Conservation (phyloP, 164 flowering plant species). For the Chloranthus sessilifolius region DNA sequence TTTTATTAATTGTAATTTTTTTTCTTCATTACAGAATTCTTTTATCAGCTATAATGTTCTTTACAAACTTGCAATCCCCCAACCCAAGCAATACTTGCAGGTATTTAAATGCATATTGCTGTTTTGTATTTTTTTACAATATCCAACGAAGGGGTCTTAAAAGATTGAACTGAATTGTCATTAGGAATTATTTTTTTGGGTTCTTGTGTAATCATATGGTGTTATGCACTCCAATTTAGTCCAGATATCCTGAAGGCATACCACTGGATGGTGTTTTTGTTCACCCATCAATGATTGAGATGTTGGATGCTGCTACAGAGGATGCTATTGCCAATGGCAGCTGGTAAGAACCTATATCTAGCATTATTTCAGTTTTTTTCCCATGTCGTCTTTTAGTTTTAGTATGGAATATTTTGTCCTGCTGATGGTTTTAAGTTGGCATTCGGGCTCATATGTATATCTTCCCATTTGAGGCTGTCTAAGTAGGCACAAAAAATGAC, state of each 20-base stretch:
- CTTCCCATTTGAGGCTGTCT: too few relatives aligned
- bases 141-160: too few relatives aligned
- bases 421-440: too few relatives aligned
- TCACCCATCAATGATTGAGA: conserved; percentile 81
- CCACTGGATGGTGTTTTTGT: conserved; percentile 65
- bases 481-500: too few relatives aligned
- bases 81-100: conserved; percentile 88
- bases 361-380: conserved; percentile 3
- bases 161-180: too few relatives aligned
- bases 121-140: conserved; percentile 3
- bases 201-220: conserved; percentile 8
- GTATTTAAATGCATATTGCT: conserved; percentile 30
- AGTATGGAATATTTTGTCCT: neutral
- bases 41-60: conserved; percentile 74
- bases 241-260: conserved; percentile 96
- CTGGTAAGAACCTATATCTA: conserved; percentile 57
- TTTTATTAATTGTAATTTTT: too few relatives aligned
- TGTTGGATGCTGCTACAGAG: conserved; percentile 83
- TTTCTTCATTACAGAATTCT: conserved; percentile 57
- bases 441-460: too few relatives aligned
- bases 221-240: conserved; percentile 43
- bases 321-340: conserved; percentile 77
- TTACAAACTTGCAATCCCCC: conserved; percentile 82
- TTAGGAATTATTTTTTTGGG: neutral
- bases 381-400: neutral